A percentile compares a stretch with the other conserved stretches of the same genome.
Conservation (phyloP, 1,139 yeast species). For the Zygotorulaspora mrakii region DNA sequence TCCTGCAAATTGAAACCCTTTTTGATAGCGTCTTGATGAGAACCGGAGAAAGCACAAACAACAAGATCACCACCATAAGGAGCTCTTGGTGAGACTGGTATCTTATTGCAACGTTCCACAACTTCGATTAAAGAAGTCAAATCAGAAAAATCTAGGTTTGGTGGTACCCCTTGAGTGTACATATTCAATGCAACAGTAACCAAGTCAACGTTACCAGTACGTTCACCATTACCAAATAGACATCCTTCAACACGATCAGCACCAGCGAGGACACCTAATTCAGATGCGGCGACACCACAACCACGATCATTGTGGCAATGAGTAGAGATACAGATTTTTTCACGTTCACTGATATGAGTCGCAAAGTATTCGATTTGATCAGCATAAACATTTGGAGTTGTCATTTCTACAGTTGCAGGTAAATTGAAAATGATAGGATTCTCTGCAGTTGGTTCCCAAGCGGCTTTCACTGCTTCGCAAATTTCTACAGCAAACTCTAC, state of each 20-base stretch:
- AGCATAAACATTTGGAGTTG: slow-evolving; percentile 91
- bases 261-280: slow-evolving; percentile 89
- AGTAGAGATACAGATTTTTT: slow-evolving; percentile 79
- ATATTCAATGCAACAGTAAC: slow-evolving; percentile 89
- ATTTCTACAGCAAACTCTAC: slow-evolving; percentile 77
- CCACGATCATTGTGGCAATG: slow-evolving; percentile 98
- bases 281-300: slow-evolving; percentile 97
- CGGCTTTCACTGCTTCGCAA: slow-evolving; percentile 91
- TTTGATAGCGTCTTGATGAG: slow-evolving; percentile 97
- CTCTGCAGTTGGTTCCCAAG: slow-evolving; percentile 84
- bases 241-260: slow-evolving; percentile 98
- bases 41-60: slow-evolving; percentile 93
- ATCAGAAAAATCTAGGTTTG: slow-evolving; percentile 83
- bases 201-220: slow-evolving; percentile 96
- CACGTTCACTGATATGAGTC: slow-evolving; percentile 74
- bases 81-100: slow-evolving; percentile 88
- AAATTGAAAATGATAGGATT: slow-evolving; percentile 89
- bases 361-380: slow-evolving; percentile 93
- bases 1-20: slow-evolving; percentile 77
- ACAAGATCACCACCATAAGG: slow-evolving; percentile 97
- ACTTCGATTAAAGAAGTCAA: slow-evolving; percentile 75
- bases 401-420: slow-evolving; percentile 98
- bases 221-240: slow-evolving; percentile 95
- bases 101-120: slow-evolving; percentile 91
- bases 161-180: slow-evolving; percentile 90